A percentile compares a stretch with the other conserved stretches of the same genome.
phyloP scores from a whole-genome alignment of 2,329 filamentous ascomycete genomes.

The Cladosporium sp. region DNA sequence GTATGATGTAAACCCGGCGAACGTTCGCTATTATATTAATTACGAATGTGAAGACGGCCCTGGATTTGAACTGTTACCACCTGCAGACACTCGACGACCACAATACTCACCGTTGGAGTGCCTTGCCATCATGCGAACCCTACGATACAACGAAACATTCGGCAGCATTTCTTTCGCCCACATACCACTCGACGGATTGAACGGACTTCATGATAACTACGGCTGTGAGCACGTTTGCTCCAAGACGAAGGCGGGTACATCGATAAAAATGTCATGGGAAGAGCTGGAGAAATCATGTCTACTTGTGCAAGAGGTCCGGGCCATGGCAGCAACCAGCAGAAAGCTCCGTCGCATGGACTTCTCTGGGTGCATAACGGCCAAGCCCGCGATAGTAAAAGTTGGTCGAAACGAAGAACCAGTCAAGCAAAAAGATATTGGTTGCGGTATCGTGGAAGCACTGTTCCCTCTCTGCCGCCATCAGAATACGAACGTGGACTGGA shows the following conservation, averaged over 20 bases:
- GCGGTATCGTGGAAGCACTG: conserved; percentile 69
- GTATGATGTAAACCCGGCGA: conserved; percentile 67
- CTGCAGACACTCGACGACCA: conserved; percentile 52
- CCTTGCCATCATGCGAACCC: conserved; percentile 68
- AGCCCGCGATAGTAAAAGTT: conserved; percentile 41
- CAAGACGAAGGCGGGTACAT: conserved; percentile 59
- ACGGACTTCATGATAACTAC: conserved; percentile 60
- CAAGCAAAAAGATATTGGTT: conserved; percentile 60
- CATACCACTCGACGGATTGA: conserved; percentile 65
- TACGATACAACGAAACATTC: conserved; percentile 72
- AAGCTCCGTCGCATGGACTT: conserved; percentile 67
- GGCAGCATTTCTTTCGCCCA: conserved; percentile 67
- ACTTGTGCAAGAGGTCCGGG: conserved; percentile 69
- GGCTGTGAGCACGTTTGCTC: conserved; percentile 65
- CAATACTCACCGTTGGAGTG: conserved; percentile 64
- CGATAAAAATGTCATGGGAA: conserved; percentile 55
- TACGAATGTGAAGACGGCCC: conserved; percentile 66
- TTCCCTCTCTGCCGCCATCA: conserved; percentile 68
- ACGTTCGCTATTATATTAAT: conserved; percentile 65
- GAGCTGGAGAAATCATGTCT: conserved; percentile 59
- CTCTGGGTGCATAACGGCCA: conserved; percentile 60
- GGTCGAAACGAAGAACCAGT: background rate
- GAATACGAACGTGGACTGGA: conserved; percentile 71
- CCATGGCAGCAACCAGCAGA: conserved; percentile 66
- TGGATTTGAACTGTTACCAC: conserved; percentile 64